Evolutionary conservation across 345 rosid genomes (phyloP).

Genomic region (Adansonia digitata): DNA sequence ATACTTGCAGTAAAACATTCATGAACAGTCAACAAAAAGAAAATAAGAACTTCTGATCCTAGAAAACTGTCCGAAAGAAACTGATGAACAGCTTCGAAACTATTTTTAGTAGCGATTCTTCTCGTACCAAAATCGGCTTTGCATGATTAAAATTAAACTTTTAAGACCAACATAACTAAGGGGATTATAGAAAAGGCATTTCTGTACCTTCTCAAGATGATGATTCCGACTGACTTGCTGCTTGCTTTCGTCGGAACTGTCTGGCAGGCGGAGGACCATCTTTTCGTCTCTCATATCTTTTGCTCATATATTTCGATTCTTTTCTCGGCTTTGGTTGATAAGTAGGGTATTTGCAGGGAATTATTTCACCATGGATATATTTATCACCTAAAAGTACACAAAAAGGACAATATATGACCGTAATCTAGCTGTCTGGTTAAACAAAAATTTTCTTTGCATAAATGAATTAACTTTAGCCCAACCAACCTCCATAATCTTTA

Average conservation of each 20-base stretch:
- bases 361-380: conserved; percentile 85
- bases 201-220: conserved; percentile 28
- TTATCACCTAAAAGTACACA: conserved; percentile 57
- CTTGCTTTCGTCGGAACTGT: conserved; percentile 55
- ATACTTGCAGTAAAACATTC: too few species aligned
- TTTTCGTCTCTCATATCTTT: conserved; percentile 72
- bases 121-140: too few species aligned
- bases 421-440: background rate
- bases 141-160: background rate
- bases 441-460: background rate
- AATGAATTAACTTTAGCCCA: background rate
- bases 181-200: background rate
- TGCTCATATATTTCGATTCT: conserved; percentile 50
- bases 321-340: conserved; percentile 80
- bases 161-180: background rate
- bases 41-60: too few species aligned
- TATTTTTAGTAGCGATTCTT: too few species aligned
- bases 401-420: background rate
- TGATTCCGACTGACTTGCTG: conserved; percentile 45
- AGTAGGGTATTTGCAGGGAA: conserved; percentile 86
- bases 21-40: background rate
- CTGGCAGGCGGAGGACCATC: conserved; percentile 63
- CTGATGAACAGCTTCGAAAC: too few species aligned
- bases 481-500: conserved; percentile 93
- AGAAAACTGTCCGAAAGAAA: too few species aligned